phyloP scores from a whole-genome alignment of 2,329 filamentous ascomycete species.

The Clonostachys chloroleuca region DNA sequence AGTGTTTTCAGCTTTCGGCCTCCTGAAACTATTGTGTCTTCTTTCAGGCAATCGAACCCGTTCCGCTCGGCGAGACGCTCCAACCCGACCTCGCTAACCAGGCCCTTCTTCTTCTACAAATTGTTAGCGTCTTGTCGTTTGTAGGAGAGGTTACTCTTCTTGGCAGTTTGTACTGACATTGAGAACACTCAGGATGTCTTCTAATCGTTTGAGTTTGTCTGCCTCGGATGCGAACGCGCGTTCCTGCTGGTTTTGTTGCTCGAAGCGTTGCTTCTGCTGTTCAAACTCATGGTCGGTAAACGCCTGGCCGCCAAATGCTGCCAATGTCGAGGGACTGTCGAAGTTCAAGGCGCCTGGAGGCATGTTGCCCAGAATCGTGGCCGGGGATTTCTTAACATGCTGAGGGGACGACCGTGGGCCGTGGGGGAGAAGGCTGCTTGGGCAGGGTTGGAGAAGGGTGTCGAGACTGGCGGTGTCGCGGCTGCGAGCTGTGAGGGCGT shows the following conservation, averaged over 20 bases:
- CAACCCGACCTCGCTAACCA: constrained; percentile 72
- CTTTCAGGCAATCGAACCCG: constrained; percentile 62
- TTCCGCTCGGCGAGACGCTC: constrained; percentile 63
- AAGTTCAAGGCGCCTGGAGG: constrained; percentile 48
- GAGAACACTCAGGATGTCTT: constrained; percentile 43
- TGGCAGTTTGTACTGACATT: constrained; percentile 29
- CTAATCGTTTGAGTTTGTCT: constrained; percentile 49
- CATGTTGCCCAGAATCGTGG: constrained; percentile 43
- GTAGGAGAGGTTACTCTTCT: neutral
- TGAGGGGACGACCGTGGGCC: constrained; percentile 58
- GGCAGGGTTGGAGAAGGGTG: constrained; percentile 56
- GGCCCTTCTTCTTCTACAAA: constrained; percentile 43
- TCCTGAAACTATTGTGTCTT: constrained; percentile 40
- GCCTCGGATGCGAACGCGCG: constrained; percentile 23
- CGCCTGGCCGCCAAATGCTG: constrained; percentile 46
- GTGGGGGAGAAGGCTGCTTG: constrained; percentile 54
- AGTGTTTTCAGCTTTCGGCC: constrained; percentile 48
- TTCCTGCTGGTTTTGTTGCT: neutral
- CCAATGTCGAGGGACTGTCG: constrained; percentile 60
- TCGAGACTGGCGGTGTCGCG: constrained; percentile 62
- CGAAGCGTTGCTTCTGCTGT: neutral
- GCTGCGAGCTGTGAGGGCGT: constrained; percentile 49
- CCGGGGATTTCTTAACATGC: constrained; percentile 60
- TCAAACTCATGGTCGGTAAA: neutral
- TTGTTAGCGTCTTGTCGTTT: neutral